Evolutionary conservation across 31 red algal species (phyloP).

Genomic region (Asparagopsis taxiformis): DNA sequence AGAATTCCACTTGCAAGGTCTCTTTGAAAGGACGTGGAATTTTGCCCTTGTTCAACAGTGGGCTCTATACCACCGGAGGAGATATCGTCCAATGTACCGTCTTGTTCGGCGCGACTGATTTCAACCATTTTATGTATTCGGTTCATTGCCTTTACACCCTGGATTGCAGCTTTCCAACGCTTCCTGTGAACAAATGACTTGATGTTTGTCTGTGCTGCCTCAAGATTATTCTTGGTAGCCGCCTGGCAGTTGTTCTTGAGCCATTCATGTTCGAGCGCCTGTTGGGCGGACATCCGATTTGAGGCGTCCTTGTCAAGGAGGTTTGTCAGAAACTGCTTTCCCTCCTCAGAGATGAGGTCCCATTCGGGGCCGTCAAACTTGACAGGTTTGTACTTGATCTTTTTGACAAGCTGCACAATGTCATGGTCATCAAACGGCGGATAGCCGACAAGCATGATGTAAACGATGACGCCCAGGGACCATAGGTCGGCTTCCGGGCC

Average conservation of each 20-base stretch:
- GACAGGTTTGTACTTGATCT: conserved; percentile 64
- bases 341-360: conserved; percentile 53
- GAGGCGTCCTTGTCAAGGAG: conserved; percentile 75
- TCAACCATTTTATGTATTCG: conserved; percentile 66
- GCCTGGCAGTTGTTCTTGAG: conserved; percentile 59
- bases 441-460: conserved; percentile 94
- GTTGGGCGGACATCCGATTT: conserved; percentile 74
- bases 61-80: conserved; percentile 27
- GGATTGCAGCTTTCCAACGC: conserved; percentile 70
- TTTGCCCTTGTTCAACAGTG: conserved; percentile 2
- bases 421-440: conserved; percentile 95
- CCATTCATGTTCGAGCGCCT: conserved; percentile 82
- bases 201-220: conserved; percentile 69
- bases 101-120: conserved; percentile 26
- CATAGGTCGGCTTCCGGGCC: conserved; percentile 91
- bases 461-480: conserved; percentile 91
- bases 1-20: background rate
- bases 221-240: conserved; percentile 64
- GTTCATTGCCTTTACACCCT: conserved; percentile 74
- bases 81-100: conserved; percentile 26
- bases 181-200: conserved; percentile 68
- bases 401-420: conserved; percentile 70
- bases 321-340: conserved; percentile 69
- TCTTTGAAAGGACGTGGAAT: background rate
- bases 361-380: conserved; percentile 73